These are phyloP conservation scores for Suhomyces yuchorum DNA, from an alignment of 1,139 yeast species.

Conservation along the genomic window DNA sequence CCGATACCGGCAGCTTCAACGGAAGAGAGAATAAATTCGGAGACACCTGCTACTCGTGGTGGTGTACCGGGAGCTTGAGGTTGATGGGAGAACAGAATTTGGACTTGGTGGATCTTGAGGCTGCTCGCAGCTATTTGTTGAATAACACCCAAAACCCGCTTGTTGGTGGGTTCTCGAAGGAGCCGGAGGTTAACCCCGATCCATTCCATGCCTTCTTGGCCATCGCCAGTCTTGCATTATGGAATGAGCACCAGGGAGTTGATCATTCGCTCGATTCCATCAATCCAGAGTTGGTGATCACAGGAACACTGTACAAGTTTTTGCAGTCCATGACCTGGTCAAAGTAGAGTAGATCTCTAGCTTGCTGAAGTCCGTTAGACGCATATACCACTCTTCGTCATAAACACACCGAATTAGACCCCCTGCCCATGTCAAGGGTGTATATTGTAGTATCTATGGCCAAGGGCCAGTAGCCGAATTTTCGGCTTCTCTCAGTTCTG, in stretches of 20 bases:
- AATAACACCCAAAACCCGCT: slow-evolving; percentile 59
- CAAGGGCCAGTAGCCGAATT: no score
- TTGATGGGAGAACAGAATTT: slow-evolving; percentile 34
- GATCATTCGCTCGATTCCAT: slow-evolving; percentile 1
- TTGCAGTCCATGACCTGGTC: slow-evolving; percentile 8
- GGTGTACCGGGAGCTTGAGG: slow-evolving; percentile 70
- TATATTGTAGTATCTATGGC: no score
- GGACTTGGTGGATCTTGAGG: slow-evolving; percentile 38
- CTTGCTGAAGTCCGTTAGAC: no score
- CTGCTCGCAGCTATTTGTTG: slow-evolving; percentile 53
- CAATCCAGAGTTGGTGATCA: slow-evolving; percentile 26
- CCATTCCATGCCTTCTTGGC: slow-evolving; percentile 69
- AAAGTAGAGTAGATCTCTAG: not conserved
- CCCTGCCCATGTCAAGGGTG: no score
- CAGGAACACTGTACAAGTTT: slow-evolving; percentile 24
- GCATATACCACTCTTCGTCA: no score
- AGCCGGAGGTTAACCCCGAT: slow-evolving; percentile 63
- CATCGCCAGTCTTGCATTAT: slow-evolving; percentile 55
- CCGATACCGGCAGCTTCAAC: slow-evolving; percentile 77
- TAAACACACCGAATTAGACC: no score
- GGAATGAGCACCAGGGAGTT: slow-evolving; percentile 23
- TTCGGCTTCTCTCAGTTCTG: no score
- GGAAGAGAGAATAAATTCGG: slow-evolving; percentile 84
- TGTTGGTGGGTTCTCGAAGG: slow-evolving; percentile 84
- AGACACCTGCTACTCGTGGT: slow-evolving; percentile 92